Percentiles rank a stretch among this genome's conserved stretches.
These are phyloP conservation scores for Fusarium begoniae DNA, from an alignment of 2,329 filamentous ascomycete genomes.

Conservation along the genomic window DNA sequence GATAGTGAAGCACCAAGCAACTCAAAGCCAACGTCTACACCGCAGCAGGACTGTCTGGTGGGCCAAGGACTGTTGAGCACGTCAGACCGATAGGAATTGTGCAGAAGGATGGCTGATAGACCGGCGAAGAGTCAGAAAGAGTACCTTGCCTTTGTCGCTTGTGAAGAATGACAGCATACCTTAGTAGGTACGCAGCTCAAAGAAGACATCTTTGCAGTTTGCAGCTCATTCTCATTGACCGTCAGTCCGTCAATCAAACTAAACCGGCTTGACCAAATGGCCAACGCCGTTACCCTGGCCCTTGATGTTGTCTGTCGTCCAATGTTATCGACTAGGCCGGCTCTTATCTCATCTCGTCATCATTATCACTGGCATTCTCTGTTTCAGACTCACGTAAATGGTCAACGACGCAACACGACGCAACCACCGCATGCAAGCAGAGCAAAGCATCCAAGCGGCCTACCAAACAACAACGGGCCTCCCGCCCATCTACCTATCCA, in stretches of 20 bases:
- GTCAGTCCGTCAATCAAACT: constrained; percentile 33
- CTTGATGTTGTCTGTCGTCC: constrained; percentile 21
- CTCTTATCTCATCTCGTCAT: constrained; percentile 40
- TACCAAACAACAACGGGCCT: constrained; percentile 10
- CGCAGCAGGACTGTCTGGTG: constrained; percentile 28
- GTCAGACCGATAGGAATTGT: constrained; percentile 30
- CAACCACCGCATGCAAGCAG: constrained; percentile 8
- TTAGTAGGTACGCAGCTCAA: not conserved
- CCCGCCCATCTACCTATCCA: constrained; percentile 12
- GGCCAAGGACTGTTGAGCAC: constrained; percentile 32
- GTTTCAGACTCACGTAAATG: constrained; percentile 31
- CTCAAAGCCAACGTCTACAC: constrained; percentile 2
- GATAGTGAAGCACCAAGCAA: constrained; percentile 14
- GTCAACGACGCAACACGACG: constrained; percentile 14
- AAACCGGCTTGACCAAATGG: constrained; percentile 22
- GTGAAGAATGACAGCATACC: constrained; percentile 16
- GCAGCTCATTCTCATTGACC: not conserved
- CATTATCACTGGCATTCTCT: constrained; percentile 22
- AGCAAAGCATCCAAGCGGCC: not conserved
- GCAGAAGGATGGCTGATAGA: constrained; percentile 1
- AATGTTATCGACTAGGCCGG: constrained; percentile 9
- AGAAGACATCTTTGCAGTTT: constrained; percentile 1
- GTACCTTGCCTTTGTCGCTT: not conserved
- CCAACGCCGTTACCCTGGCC: constrained; percentile 31
- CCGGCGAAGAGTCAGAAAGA: constrained; percentile 10